phyloP scores from a whole-genome alignment of 129 eudicot species.

The Dittrichia graveolens region DNA sequence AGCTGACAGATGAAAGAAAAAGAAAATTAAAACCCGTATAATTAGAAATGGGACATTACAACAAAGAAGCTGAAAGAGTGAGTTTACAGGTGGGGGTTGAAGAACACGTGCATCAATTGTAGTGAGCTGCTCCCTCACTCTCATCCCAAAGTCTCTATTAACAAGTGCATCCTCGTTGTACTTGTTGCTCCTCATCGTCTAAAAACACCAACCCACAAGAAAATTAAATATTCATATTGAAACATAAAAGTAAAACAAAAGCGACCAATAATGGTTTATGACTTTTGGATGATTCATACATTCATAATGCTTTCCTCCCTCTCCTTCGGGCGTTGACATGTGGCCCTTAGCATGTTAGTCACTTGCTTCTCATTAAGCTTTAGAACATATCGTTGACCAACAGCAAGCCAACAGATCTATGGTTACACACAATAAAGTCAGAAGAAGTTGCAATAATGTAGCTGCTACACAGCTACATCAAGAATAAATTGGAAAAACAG shows the following conservation, averaged over 20 bases:
- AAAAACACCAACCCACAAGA: slow-evolving; percentile 6
- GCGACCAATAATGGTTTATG: too few species aligned
- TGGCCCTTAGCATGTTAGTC: slow-evolving; percentile 53
- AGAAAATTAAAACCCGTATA: background rate
- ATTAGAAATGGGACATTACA: background rate
- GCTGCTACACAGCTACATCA: background rate
- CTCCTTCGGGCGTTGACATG: slow-evolving; percentile 62
- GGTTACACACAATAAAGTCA: background rate
- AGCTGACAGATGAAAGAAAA: slow-evolving; percentile 41
- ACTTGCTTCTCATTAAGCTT: slow-evolving; percentile 79
- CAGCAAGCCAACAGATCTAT: slow-evolving; percentile 53
- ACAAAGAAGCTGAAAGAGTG: background rate
- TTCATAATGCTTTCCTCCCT: slow-evolving; percentile 43
- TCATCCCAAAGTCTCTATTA: slow-evolving; percentile 67
- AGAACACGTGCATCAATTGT: slow-evolving; percentile 77
- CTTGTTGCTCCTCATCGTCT: slow-evolving; percentile 51
- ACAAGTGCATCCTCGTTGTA: slow-evolving; percentile 46
- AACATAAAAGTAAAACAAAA: background rate
- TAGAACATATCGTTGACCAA: slow-evolving; percentile 53
- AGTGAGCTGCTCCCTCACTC: slow-evolving; percentile 40
- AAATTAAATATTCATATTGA: background rate
- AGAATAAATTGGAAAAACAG: too few species aligned
- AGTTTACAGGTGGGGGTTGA: slow-evolving; percentile 62
- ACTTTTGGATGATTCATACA: slow-evolving; percentile 24
- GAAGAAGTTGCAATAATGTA: background rate